These are phyloP conservation scores for Fraxinus quadrangulata DNA, from an alignment of 257 asterid species.

Conservation along the genomic window DNA sequence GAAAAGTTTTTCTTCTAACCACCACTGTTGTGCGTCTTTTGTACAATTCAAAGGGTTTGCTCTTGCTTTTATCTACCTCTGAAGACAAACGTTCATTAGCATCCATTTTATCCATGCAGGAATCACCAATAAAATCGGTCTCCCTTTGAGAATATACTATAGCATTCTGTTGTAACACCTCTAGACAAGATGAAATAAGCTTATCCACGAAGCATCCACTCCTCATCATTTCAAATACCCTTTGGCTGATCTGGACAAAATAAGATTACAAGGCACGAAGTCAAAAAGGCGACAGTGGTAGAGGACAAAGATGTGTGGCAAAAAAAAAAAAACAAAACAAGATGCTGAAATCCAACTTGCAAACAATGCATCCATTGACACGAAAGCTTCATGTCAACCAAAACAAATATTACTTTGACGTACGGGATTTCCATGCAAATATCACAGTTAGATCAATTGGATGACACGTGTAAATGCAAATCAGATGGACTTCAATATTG, in stretches of 20 bases:
- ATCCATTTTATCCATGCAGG: constrained; percentile 38
- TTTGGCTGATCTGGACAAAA: constrained; percentile 71
- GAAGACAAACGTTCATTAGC: constrained; percentile 21
- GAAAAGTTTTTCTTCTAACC: constrained; percentile 64
- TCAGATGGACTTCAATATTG: not conserved
- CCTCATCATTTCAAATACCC: constrained; percentile 71
- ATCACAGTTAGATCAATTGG: not conserved
- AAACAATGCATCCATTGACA: not conserved
- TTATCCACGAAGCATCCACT: constrained; percentile 47
- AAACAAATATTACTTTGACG: constrained; percentile 1
- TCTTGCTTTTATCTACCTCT: constrained; percentile 44
- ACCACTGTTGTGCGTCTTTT: constrained; percentile 89
- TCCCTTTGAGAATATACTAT: constrained; percentile 52
- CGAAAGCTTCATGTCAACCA: constrained; percentile 4
- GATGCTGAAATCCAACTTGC: constrained; percentile 2
- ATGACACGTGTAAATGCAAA: constrained; percentile 1
- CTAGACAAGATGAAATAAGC: constrained; percentile 42
- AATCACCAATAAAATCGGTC: constrained; percentile 29
- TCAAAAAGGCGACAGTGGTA: not conserved
- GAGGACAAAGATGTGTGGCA: not conserved
- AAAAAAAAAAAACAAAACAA: not conserved
- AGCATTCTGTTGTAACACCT: constrained; percentile 33
- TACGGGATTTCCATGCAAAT: constrained; percentile 4
- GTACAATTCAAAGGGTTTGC: constrained; percentile 79
- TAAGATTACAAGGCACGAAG: constrained; percentile 17